Evolutionary conservation across 495 filamentous ascomycete species (phyloP), one percentile per base, ranked within the genome.

Genomic region (Neurospora sp.): DNA sequence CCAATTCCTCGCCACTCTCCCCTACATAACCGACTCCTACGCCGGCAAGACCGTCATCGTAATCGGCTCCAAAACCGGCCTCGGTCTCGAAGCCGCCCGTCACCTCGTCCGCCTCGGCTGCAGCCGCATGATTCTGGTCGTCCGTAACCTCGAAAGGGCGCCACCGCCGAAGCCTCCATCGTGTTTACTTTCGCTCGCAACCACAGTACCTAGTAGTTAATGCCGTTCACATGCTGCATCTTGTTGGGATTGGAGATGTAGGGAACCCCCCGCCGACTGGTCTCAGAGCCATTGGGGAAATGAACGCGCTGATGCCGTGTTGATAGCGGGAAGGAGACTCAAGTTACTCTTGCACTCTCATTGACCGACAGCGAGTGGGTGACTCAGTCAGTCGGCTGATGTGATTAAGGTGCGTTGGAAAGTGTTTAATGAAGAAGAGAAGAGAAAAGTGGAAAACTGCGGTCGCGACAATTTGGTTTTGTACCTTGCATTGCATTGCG

Each of bases 21-120:
- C 76, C 0, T 59, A 72, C 42, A 70, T 72, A 0, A 71, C 39
- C 5, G 71, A 9, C 17, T 71, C 48, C 31, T 76, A 71, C 28
- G 42, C 77, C 0, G 76, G 76, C 28, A 76, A 85, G 70, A 87
- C 83, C 10, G 77, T 87, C 48, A 83, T 90, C 69, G 79, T 90
- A 37, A 90, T 87, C 0, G 87, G 88, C 48, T 79, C 82, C 34
- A 89, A 88, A 71, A 81, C 79, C 4, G 88, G 88, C 36, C 76
- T 90, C 1, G 88, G 88, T 24, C 80, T 86, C 37, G 87, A 88
- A 77, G 83, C 85, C 5, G 83, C 83, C 2, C 81, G 80, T 7
- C 82, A 86, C 72, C 79, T 85, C 39, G 83, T 80, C 43, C 77
- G 77, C 0, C 82, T 86, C 45, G 81, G 81, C 69, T 79, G 84